Percentiles rank a stretch among this genome's conserved stretches.
phyloP scores from a whole-genome alignment of 169 alveolate species.

The Theileria equi region DNA sequence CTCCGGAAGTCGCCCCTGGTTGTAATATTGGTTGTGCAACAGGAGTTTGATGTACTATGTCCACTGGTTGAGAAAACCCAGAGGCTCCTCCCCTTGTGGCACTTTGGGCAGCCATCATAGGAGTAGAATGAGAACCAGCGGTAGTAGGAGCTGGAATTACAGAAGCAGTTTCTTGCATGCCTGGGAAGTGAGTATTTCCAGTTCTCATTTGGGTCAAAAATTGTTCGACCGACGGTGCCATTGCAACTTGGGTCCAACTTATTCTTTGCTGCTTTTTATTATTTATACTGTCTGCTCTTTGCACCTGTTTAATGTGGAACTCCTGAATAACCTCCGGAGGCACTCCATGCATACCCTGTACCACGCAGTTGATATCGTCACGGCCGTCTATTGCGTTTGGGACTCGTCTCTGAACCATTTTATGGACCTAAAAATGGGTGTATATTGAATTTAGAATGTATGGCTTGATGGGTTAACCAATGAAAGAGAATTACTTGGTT shows the following conservation, averaged over 20 bases:
- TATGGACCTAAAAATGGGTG: conserved; percentile 87
- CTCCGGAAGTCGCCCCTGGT: no score
- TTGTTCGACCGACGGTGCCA: conserved; percentile 75
- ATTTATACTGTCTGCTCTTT: conserved; percentile 72
- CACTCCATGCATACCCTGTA: conserved; percentile 98
- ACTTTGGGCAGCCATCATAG: not conserved
- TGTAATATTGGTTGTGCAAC: no score
- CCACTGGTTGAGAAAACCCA: no score
- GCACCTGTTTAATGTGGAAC: conserved; percentile 65
- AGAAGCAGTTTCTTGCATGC: not conserved
- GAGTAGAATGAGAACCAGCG: not conserved
- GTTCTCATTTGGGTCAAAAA: conserved; percentile 53
- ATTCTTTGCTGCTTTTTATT: conserved; percentile 76
- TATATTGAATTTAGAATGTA: no score
- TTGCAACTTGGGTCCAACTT: conserved; percentile 79
- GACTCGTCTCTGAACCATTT: conserved; percentile 83
- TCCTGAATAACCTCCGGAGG: conserved; percentile 87
- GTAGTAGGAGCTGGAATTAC: not conserved
- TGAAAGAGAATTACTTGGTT: no score
- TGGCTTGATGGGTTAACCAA: no score
- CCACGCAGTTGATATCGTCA: conserved; percentile 88
- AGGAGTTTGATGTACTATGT: no score
- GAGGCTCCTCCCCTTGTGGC: not conserved
- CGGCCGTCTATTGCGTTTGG: conserved; percentile 96
- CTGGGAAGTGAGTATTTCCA: conserved; percentile 47